Evolutionary conservation across 352 stramenopile species (phyloP).

Genomic region (Pythium sukuiense): DNA sequence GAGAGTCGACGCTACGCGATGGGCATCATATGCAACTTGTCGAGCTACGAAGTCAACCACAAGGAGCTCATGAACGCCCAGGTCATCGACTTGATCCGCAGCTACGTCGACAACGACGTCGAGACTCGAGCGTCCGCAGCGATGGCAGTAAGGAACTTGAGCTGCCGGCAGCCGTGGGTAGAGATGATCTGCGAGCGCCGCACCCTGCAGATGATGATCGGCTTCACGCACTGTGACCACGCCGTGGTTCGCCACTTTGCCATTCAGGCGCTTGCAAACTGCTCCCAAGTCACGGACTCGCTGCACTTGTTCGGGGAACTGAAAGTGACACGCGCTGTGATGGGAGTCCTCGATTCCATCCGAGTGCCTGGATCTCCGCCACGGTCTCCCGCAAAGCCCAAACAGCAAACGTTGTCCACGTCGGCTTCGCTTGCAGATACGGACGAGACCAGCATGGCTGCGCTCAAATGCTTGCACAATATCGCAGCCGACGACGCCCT

Average conservation of each 20-base stretch:
- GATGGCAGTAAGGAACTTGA: conserved; percentile 78
- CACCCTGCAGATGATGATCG: conserved; percentile 58
- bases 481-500: conserved; percentile 59
- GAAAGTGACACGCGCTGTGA: conserved; percentile 47
- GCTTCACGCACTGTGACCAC: conserved; percentile 56
- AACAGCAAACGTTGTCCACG: not conserved
- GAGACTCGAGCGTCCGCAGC: conserved; percentile 67
- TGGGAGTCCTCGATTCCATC: conserved; percentile 49
- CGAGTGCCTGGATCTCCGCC: not conserved
- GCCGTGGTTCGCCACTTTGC: conserved; percentile 61
- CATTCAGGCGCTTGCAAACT: conserved; percentile 70
- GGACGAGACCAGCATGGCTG: conserved; percentile 62
- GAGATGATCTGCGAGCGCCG: conserved; percentile 81
- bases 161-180: conserved; percentile 67
- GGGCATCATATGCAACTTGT: conserved; percentile 76
- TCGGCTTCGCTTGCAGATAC: conserved; percentile 3
- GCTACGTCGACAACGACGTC: conserved; percentile 67
- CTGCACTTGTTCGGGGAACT: conserved; percentile 73
- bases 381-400: not conserved
- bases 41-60: conserved; percentile 75
- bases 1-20: conserved; percentile 60
- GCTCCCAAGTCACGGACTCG: conserved; percentile 72
- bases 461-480: conserved; percentile 70
- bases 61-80: conserved; percentile 78
- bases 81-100: conserved; percentile 65